Evolutionary conservation across 306 rosid species (phyloP), one percentile per base, ranked within the genome.

Genomic region (Quercus wislizeni): DNA sequence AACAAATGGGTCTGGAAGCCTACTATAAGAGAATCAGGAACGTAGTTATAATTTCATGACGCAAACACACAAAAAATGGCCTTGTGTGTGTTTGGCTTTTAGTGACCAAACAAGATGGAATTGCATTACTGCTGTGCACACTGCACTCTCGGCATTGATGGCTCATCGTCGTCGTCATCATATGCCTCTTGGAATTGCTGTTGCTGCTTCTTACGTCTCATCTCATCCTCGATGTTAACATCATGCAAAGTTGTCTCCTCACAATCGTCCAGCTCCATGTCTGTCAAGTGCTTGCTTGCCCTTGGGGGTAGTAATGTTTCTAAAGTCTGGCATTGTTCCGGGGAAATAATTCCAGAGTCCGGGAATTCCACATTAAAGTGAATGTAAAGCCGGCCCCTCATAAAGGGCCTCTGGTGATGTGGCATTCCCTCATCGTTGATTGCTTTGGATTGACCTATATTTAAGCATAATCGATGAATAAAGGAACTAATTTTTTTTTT

Each of bases 401-500:
- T 85, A 85, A 92, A 87, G 8, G 97, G 89, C 87, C 92, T 84
- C 4, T 71, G 68, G 72, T 84, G 83, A 35, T 87, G 90, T 1
- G 94, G 97, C 94, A 92, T 92, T 70, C 97, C 97, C 85, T 92
- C 94, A 38, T 90, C 92, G 5, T 92, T 87, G 67, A 92, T 88
- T 15, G 90, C 92, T 78, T 92, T 92, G 19, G 69, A 55, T 84
- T 90, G 92, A 79, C 87, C 94, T 92, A 65, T 71, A 73, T 52
- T 54, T 61, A 5, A 75, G 14, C 56, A 69, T 65, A 55, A 23
- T 27, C 9, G 30, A 51, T 28, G 19, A 70, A 46, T 20, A 33
- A 27, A 61, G 25, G 25, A 63, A 54, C 21, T 55, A 0, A 21
- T 1, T 35, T 35, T 35, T 33, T 33, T 5, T 2, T 28, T 33